phyloP scores from a whole-genome alignment of 371 early-diverging fungal genomes.

The Phascolomyces articulosus region DNA sequence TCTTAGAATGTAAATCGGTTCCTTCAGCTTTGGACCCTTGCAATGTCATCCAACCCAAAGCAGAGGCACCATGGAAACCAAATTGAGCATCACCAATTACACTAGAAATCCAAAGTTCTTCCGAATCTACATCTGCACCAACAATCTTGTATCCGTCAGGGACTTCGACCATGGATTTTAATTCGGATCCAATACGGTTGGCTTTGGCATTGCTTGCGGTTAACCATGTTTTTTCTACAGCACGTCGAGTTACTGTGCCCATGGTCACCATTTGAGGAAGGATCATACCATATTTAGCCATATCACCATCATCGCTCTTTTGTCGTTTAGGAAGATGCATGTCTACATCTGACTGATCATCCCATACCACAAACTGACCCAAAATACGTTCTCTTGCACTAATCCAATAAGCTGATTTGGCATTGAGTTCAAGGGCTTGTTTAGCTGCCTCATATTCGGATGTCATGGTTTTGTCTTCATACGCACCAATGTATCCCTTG shows the following conservation, averaged over 20 bases:
- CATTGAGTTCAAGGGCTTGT: conserved; percentile 80
- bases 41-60: conserved; percentile 97
- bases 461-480: conserved; percentile 81
- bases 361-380: conserved; percentile 89
- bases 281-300: conserved; percentile 84
- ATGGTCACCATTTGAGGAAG: conserved; percentile 90
- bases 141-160: conserved; percentile 86
- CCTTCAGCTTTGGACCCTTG: conserved; percentile 91
- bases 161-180: conserved; percentile 87
- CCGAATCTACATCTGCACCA: conserved; percentile 97
- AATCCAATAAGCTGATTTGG: conserved; percentile 92
- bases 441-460: conserved; percentile 75
- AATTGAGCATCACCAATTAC: conserved; percentile 95
- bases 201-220: conserved; percentile 94
- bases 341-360: conserved; percentile 34
- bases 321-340: conserved; percentile 47
- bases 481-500: conserved; percentile 76
- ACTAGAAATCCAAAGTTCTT: conserved; percentile 97
- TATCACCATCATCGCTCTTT: conserved; percentile 2
- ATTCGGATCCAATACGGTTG: conserved; percentile 92
- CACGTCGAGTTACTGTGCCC: conserved; percentile 97
- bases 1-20: conserved; percentile 94
- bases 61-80: conserved; percentile 90
- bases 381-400: conserved; percentile 82
- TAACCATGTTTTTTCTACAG: conserved; percentile 95